phyloP scores from a whole-genome alignment of 2,329 filamentous ascomycete species.

The Chlorencoelia australis region DNA sequence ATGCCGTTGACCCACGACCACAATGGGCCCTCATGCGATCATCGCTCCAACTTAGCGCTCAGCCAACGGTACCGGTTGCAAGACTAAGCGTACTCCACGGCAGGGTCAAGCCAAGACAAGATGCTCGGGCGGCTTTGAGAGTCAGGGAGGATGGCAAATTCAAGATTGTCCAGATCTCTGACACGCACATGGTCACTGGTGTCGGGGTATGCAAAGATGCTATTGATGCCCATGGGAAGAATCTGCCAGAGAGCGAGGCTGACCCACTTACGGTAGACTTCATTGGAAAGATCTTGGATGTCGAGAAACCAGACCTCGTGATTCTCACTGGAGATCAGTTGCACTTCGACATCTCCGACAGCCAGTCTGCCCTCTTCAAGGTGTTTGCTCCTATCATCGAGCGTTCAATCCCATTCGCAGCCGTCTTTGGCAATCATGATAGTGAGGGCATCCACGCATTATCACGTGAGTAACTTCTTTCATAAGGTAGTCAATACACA shows the following conservation, averaged over 20 bases:
- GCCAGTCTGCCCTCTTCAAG: constrained; percentile 72
- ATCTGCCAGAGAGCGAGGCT: constrained; percentile 66
- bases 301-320: constrained; percentile 85
- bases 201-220: constrained; percentile 75
- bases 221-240: constrained; percentile 35
- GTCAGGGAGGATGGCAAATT: constrained; percentile 82
- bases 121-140: constrained; percentile 31
- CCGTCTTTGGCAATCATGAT: constrained; percentile 94
- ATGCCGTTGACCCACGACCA: constrained; percentile 74
- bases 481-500: constrained; percentile 15
- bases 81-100: constrained; percentile 31
- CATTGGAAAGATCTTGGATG: constrained; percentile 69
- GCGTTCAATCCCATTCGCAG: constrained; percentile 78
- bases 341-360: constrained; percentile 81
- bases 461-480: constrained; percentile 29
- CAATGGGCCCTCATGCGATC: constrained; percentile 50
- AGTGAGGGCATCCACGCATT: constrained; percentile 54
- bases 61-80: constrained; percentile 27
- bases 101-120: constrained; percentile 52
- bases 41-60: constrained; percentile 28
- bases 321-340: constrained; percentile 87
- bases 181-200: constrained; percentile 84
- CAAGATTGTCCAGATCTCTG: constrained; percentile 92
- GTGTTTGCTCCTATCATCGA: constrained; percentile 71
- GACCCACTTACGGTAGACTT: constrained; percentile 86